Base-by-base conservation (phyloP, 2,329 filamentous ascomycete species). In the Corniculantispora saksenae region DNA sequence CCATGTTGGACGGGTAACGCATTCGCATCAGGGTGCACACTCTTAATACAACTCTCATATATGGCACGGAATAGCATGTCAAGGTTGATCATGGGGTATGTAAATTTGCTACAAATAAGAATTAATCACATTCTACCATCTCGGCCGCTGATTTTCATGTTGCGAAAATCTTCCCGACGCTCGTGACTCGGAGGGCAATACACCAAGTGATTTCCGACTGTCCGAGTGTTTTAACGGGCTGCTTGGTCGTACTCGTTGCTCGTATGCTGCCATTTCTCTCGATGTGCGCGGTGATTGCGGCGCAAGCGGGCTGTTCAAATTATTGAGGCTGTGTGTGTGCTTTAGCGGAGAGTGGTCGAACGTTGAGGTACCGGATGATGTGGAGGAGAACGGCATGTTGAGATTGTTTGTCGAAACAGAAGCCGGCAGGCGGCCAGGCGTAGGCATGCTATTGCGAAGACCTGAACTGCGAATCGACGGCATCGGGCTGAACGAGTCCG, bases 311-410 rank as follows among this genome's bases (percentile, higher is more conserved):
- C 70, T 73, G 70, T 82, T 80, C 51, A 87, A 81, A 64, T 91
- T 77, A 77, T 86, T 77, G 80, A 92, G 70, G 82, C 87, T 87
- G 17, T 81, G 81, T 2, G 91, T 84, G 75, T 97, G 97, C 71
- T 93, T 90, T 15, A 98, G 77, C 0, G 94, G 94, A 13, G 92
- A 97, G 48, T 89, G 91, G 7, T 89, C 88, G 75, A 97, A 92
- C 7, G 85, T 90, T 75, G 89, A 93, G 1, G 96, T 84, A 17
- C 94, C 93, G 58, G 73, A 64, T 21, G 70, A 71, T 17, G 74
- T 66, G 27, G 69, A 69, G 19, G 69, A 47, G 29, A 47, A 40
- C 1, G 55, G 50, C 38, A 64, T 35, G 27, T 59, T 45, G 2
- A 64, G 32, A n/a, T 53, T 67, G 48, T 61, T 63, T 5, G 72